Conservation (phyloP, 805 yeast genomes). For the Metschnikowia colocasiae region DNA sequence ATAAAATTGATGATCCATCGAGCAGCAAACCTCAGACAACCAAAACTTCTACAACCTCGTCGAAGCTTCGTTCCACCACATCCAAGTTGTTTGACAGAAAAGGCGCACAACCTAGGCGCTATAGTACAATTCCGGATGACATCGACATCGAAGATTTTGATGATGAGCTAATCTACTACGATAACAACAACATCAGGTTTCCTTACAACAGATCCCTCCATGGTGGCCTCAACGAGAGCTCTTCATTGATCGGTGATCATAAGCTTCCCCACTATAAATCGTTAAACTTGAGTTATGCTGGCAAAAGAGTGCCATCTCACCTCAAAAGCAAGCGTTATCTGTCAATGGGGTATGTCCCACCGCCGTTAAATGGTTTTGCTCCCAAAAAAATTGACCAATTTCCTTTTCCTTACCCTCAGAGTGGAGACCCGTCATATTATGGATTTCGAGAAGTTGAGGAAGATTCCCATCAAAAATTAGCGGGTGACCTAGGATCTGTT, state of each 20-base stretch:
- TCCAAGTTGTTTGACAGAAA: constrained; percentile 70
- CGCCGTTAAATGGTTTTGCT: constrained; percentile 6
- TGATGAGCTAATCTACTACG: constrained; percentile 48
- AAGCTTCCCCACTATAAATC: constrained; percentile 41
- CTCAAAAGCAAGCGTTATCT: constrained; percentile 33
- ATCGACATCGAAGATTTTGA: constrained; percentile 52
- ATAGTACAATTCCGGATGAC: constrained; percentile 68
- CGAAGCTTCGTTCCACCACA: constrained; percentile 61
- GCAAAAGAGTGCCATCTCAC: constrained; percentile 19
- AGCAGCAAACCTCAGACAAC: constrained; percentile 22
- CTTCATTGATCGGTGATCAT: constrained; percentile 27
- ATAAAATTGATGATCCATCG: constrained; percentile 1
- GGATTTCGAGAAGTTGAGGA: constrained; percentile 42
- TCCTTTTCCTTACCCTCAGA: constrained; percentile 35
- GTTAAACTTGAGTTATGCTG: constrained; percentile 32
- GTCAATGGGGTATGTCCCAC: constrained; percentile 34
- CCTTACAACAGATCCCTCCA: constrained; percentile 29
- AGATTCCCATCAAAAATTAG: constrained; percentile 17
- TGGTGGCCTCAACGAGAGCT: constrained; percentile 26
- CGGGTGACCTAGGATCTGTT: neutral
- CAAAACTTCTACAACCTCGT: constrained; percentile 29
- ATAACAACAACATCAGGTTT: constrained; percentile 35
- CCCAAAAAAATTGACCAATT: constrained; percentile 23
- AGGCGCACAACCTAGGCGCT: constrained; percentile 68
- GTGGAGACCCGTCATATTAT: constrained; percentile 29